A percentile compares a stretch with the other conserved stretches of the same genome.
Conservation (phyloP, 2,329 filamentous ascomycete species). For the Aspergillus latus region DNA sequence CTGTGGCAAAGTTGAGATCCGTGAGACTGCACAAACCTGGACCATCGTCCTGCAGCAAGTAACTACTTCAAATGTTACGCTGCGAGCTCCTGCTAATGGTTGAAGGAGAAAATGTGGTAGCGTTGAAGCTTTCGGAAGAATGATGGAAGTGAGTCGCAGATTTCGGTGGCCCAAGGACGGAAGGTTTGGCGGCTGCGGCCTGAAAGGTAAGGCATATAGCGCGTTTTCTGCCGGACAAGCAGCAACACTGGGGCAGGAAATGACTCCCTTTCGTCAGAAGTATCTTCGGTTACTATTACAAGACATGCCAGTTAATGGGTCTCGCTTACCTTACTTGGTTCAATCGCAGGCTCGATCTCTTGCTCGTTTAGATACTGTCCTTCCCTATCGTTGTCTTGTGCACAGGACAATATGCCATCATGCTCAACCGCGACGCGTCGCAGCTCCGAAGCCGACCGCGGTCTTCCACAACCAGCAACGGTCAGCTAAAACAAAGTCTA, state of each 20-base stretch:
- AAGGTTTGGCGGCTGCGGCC: constrained; percentile 30
- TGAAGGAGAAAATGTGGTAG: constrained; percentile 23
- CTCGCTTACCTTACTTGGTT: constrained; percentile 15
- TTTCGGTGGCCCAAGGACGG: constrained; percentile 38
- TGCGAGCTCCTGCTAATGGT: constrained; percentile 23
- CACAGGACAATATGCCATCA: constrained; percentile 34
- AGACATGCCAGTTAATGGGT: constrained; percentile 30
- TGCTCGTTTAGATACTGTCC: not conserved
- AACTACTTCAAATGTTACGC: constrained; percentile 29
- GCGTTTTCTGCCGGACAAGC: constrained; percentile 18
- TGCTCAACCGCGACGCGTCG: constrained; percentile 25
- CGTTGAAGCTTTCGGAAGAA: constrained; percentile 31
- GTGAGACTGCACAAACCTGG: constrained; percentile 38
- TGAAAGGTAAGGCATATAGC: constrained; percentile 16
- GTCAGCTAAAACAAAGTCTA: constrained; percentile 39
- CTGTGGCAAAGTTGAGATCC: constrained; percentile 24
- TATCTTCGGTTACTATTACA: not conserved
- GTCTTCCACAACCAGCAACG: constrained; percentile 24
- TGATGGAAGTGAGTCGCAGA: constrained; percentile 29
- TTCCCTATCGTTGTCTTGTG: constrained; percentile 22
- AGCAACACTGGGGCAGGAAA: not conserved
- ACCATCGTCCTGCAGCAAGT: constrained; percentile 37
- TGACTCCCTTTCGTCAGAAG: not conserved
- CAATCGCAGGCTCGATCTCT: constrained; percentile 5
- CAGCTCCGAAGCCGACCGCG: constrained; percentile 16